Evolutionary conservation across 805 yeast genomes (phyloP).

Genomic region (Saccharomycodes ludwigii): DNA sequence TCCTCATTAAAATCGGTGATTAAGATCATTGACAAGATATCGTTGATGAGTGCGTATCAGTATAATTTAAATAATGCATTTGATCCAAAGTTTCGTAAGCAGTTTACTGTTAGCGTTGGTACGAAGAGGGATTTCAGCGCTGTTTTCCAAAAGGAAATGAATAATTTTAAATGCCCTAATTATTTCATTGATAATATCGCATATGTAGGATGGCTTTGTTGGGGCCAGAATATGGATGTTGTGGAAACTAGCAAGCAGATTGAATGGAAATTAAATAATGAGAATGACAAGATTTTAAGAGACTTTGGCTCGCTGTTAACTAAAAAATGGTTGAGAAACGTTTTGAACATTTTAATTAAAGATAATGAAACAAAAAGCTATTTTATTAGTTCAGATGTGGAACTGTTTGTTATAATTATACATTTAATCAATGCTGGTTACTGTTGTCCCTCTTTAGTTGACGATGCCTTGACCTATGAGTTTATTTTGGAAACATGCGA

Average conservation of each 20-base stretch:
- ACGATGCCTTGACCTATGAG: conserved; percentile 23
- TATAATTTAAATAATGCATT: conserved; percentile 36
- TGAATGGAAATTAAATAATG: conserved; percentile 20
- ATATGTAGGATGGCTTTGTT: conserved; percentile 58
- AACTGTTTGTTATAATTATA: conserved; percentile 38
- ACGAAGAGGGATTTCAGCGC: conserved; percentile 31
- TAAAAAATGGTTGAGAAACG: conserved; percentile 44
- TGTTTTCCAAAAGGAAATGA: conserved; percentile 39
- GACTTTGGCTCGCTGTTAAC: conserved; percentile 34
- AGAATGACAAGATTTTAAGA: conserved; percentile 32
- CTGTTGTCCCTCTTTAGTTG: too few relatives aligned
- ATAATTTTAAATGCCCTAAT: conserved; percentile 31
- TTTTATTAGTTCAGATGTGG: conserved; percentile 55
- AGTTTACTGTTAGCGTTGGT: conserved; percentile 30
- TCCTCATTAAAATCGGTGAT: conserved; percentile 49
- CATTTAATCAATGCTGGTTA: conserved; percentile 34
- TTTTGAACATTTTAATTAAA: conserved; percentile 41
- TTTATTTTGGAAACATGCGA: conserved; percentile 42
- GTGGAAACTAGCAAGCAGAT: conserved; percentile 24
- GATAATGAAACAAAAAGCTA: conserved; percentile 59
- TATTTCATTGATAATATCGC: conserved; percentile 48
- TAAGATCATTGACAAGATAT: conserved; percentile 35
- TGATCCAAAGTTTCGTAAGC: conserved; percentile 24
- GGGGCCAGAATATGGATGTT: conserved; percentile 49
- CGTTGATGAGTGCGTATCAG: conserved; percentile 31